Base-by-base conservation (phyloP, 73 alveolate species). In the Symbiodinium pilosum region DNA sequence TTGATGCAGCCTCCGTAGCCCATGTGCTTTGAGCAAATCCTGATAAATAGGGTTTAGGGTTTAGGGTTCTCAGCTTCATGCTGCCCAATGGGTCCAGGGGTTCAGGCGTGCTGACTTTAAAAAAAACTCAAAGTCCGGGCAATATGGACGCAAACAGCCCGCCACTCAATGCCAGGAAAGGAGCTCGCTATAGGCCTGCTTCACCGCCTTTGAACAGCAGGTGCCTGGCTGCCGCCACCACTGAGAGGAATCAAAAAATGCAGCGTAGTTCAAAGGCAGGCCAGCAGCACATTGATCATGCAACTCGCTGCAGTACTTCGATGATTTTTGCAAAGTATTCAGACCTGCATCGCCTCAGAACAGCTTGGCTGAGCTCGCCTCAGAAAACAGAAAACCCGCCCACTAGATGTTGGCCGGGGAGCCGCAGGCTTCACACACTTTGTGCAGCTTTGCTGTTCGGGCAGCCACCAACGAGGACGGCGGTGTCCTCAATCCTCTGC, bases 1-100 rank as follows among this genome's bases (percentile, higher is more conserved):
- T 69, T 52, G 24, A 91, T 85, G 43, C 96, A 91, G 47, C 96
- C 96, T 9, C 96, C 96, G 52, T 42, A 91, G 87, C 96, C 96
- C 96, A 91, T 91, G 47, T 41, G 69, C 47, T 83, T 83, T 6
- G 96, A 91, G 87, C 96, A 91, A 91, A 91, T 91, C 96, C 96
- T 91, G 1, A 16, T 26, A 1, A 41, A 54, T 34, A 16, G 88
- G 24, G 18, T 69, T 54, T 54, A 6, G 73, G n/a, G n/a, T n/a
- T n/a, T n/a, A n/a, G n/a, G n/a, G n/a, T 54, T n/a, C 26, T 26
- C 73, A 54, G 32, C 34, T 2, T 39, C 6, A 69, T 30, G 84
- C 84, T 69, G 20, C 36, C 16, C 41, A 26, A n/a, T n/a, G n/a
- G n/a, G n/a, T n/a, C n/a, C n/a, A n/a, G n/a, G n/a, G 20, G 28